Conservation (phyloP, 2,329 filamentous ascomycete species). For the Penicillium brasilianum region DNA sequence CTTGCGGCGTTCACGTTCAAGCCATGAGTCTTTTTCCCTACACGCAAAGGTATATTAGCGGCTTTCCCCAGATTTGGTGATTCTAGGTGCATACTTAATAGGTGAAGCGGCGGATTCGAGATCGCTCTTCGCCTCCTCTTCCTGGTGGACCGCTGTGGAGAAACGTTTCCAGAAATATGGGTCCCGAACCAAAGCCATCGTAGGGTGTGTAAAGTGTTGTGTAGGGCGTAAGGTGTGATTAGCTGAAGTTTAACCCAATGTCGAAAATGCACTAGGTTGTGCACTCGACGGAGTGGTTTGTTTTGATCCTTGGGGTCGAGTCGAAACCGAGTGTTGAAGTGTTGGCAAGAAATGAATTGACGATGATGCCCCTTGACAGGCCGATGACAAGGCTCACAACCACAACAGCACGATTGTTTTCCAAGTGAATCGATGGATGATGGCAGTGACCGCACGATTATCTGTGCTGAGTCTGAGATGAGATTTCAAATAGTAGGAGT, state of each 20-base stretch:
- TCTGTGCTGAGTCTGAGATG: not conserved
- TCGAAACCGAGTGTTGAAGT: not conserved
- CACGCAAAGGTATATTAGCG: constrained; percentile 13
- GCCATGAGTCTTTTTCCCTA: constrained; percentile 57
- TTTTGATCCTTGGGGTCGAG: not conserved
- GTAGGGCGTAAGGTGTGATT: not conserved
- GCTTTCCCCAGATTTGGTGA: not conserved
- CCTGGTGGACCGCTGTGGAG: constrained; percentile 61
- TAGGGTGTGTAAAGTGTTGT: not conserved
- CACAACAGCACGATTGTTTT: not conserved
- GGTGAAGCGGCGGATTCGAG: not conserved
- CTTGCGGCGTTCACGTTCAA: constrained; percentile 57
- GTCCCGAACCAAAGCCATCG: constrained; percentile 59
- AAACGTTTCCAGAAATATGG: constrained; percentile 66
- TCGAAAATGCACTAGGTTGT: not conserved
- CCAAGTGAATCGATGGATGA: not conserved
- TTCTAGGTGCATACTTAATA: constrained; percentile 3
- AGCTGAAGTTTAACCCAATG: not conserved
- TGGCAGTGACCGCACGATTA: not conserved
- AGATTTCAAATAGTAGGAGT: no score
- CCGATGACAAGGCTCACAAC: not conserved
- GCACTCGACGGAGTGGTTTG: not conserved
- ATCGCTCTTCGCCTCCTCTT: constrained; percentile 53
- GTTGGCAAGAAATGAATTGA: not conserved
- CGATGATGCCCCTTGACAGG: not conserved